These are phyloP conservation scores for Trametes cubensis DNA, from an alignment of 768 basidiomycete genomes.

Conservation along the genomic window DNA sequence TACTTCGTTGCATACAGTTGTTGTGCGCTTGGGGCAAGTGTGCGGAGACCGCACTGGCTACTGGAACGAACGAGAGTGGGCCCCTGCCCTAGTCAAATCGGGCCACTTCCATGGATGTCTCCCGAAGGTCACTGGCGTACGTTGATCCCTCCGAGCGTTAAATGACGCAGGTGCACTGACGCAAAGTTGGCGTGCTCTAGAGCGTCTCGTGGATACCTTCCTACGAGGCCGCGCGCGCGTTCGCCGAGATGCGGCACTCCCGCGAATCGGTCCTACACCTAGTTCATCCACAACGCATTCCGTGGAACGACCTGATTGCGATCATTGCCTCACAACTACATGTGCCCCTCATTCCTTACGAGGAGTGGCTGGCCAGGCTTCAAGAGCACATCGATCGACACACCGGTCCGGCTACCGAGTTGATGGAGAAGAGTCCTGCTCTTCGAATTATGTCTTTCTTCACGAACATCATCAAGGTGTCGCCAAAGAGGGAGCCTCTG, in stretches of 20 bases:
- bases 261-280: slow-evolving; percentile 36
- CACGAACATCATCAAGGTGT: background rate
- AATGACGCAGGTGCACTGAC: background rate
- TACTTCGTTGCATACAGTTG: slow-evolving; percentile 40
- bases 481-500: background rate
- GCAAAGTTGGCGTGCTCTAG: slow-evolving; percentile 26
- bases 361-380: slow-evolving; percentile 27
- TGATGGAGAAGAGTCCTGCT: background rate
- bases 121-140: slow-evolving; percentile 40
- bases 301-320: slow-evolving; percentile 31
- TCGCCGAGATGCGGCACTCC: slow-evolving; percentile 33
- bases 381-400: background rate
- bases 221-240: slow-evolving; percentile 39
- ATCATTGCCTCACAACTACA: slow-evolving; percentile 19
- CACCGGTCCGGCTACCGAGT: background rate
- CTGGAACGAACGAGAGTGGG: slow-evolving; percentile 51
- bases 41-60: slow-evolving; percentile 44
- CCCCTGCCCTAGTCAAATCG: slow-evolving; percentile 43
- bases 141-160: background rate
- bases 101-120: slow-evolving; percentile 30
- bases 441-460: background rate
- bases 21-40: slow-evolving; percentile 50
- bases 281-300: slow-evolving; percentile 41
- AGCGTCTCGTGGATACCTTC: slow-evolving; percentile 42
- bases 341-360: slow-evolving; percentile 30